Conservation (phyloP, 1,284 basidiomycete species). For the Singerocomus inundabilis region DNA sequence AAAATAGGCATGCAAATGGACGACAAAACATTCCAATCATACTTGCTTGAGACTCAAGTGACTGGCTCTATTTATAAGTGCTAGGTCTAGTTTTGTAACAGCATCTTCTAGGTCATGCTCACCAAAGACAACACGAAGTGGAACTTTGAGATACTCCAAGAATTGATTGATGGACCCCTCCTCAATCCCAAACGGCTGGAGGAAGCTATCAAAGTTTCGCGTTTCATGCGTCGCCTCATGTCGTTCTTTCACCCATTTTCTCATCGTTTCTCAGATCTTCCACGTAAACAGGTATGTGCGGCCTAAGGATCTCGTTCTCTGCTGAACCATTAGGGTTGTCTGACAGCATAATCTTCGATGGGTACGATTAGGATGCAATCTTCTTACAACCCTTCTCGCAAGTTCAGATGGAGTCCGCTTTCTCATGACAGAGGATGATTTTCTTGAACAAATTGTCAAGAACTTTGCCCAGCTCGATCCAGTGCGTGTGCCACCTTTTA, state of each 20-base stretch:
- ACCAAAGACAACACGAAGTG: constrained; percentile 91
- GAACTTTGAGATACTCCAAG: constrained; percentile 88
- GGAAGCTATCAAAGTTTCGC: constrained; percentile 89
- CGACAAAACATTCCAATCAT: constrained; percentile 83
- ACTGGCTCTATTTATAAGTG: constrained; percentile 13
- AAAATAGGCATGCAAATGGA: constrained; percentile 92
- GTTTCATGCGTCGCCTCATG: constrained; percentile 86
- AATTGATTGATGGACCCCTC: constrained; percentile 90
- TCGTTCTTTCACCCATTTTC: constrained; percentile 89
- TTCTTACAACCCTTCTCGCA: constrained; percentile 82
- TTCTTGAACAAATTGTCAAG: constrained; percentile 83
- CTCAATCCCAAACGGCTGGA: constrained; percentile 93
- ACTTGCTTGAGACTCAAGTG: constrained; percentile 83
- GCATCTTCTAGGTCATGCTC: constrained; percentile 64
- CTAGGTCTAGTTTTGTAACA: constrained; percentile 2
- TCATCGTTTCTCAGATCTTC: constrained; percentile 84
- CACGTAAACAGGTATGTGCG: constrained; percentile 60
- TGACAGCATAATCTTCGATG: constrained; percentile 72
- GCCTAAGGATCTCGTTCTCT: background rate
- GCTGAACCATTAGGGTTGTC: background rate
- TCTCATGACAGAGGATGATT: constrained; percentile 79
- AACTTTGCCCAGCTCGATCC: constrained; percentile 93
- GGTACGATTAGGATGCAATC: constrained; percentile 81
- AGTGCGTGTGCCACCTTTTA: constrained; percentile 44
- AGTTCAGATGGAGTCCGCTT: constrained; percentile 84